These are phyloP conservation scores for Elongisporangium senticosum DNA, from an alignment of 352 stramenopile species.

Conservation along the genomic window DNA sequence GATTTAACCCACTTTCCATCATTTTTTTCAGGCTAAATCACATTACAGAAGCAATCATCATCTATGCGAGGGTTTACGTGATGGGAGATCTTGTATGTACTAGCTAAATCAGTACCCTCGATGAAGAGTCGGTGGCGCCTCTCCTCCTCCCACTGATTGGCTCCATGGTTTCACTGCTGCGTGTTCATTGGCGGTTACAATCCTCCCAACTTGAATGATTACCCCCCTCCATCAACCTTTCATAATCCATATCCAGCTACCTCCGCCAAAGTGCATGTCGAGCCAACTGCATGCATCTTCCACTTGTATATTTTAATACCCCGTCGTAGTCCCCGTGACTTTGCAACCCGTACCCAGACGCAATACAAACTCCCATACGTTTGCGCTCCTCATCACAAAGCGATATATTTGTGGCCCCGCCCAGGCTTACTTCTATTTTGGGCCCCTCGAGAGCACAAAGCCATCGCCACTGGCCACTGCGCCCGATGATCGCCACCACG, in stretches of 20 bases:
- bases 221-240: slow-evolving; percentile 1
- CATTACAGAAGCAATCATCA: background rate
- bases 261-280: background rate
- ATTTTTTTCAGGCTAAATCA: too few species aligned
- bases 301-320: background rate
- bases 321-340: background rate
- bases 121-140: background rate
- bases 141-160: background rate
- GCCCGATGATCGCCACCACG: background rate
- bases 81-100: background rate
- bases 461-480: background rate
- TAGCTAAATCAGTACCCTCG: background rate
- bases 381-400: background rate
- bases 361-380: background rate
- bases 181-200: background rate
- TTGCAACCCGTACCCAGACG: background rate
- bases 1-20: too few species aligned
- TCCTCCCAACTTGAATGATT: slow-evolving; percentile 4
- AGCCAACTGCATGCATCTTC: background rate
- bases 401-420: background rate
- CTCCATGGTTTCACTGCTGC: background rate
- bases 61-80: background rate
- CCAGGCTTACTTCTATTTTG: background rate
- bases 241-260: background rate
- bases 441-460: background rate